Evolutionary conservation across 768 basidiomycete genomes (phyloP), one percentile per base, ranked within the genome.

Genomic region (Hydnomerulius pinastri): DNA sequence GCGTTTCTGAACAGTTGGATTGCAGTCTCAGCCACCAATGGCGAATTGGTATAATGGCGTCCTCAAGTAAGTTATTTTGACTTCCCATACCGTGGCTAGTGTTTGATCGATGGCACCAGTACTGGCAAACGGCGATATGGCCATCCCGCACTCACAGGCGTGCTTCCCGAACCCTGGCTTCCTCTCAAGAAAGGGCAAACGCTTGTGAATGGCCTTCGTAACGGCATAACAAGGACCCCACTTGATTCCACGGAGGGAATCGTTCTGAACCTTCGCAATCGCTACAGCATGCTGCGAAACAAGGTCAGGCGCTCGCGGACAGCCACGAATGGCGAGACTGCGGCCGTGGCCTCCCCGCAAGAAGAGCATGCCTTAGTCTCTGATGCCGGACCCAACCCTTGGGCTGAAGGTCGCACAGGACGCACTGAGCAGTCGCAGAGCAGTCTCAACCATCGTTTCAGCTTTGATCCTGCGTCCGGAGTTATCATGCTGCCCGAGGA

Each of bases 91-190:
- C 23, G 29, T 17, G 28, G 12, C 7, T 21, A 5, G 13, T 10
- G 18, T 38, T 60, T 50, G 59, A 54, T 40, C 44, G 21, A 35
- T n/a, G 12, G 24, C 36, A 32, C 28, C 54, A 93, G 91, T 65
- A 97, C 94, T n/a, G 93, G 93, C 9, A 92, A 95, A 67, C 76
- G 90, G 43, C 85, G 95, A 35, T 98, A 98, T 59, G 94, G 91
- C 0, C 96, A 98, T 65, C 96, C 96, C 4, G 96, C 93, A 1
- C 77, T 98, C 18, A 92, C 87, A n/a, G 96, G 96, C 2, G 81
- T 90, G 4, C 80, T 98, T 0, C 96, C 96, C 2, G 84, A 87
- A 50, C 95, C 96, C 0, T 98, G 96, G 96, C 79, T 98, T 3
- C 95, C 95, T 2, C 72, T 93, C 44, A 92, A 90, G 72, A 90